Evolutionary conservation across 176 grass and related monocot genomes (phyloP).

Genomic region (Chrysopogon serrulatus): DNA sequence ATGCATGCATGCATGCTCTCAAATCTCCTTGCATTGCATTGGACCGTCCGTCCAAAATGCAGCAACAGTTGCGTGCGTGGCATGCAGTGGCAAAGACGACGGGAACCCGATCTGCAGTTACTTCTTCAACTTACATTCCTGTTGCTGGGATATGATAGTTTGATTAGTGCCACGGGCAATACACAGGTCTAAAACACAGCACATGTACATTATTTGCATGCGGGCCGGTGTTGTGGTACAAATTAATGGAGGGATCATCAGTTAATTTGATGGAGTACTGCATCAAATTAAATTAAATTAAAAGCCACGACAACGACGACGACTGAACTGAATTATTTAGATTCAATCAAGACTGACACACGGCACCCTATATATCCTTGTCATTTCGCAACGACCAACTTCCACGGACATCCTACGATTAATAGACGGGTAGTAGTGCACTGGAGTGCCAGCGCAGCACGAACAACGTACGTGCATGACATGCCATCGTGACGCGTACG

Average conservation of each 20-base stretch:
- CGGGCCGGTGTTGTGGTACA: no score
- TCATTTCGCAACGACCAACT: neutral
- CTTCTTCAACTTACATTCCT: no score
- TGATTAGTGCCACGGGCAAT: no score
- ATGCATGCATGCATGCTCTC: neutral
- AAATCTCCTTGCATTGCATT: neutral
- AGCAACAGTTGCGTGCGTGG: neutral
- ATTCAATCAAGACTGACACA: neutral
- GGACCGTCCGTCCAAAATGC: no score
- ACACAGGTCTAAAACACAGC: no score
- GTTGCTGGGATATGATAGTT: no score
- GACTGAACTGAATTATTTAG: neutral
- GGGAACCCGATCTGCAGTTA: no score
- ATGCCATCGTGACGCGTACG: constrained; percentile 21
- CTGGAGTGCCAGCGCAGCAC: neutral
- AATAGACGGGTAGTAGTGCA: neutral
- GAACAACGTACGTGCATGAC: neutral
- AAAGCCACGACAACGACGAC: no score
- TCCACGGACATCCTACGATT: neutral
- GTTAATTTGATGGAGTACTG: no score
- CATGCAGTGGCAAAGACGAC: neutral
- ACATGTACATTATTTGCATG: no score
- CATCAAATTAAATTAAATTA: no score
- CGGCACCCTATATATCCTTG: neutral
- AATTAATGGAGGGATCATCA: no score